Evolutionary conservation across 305 asterid genomes (phyloP), one percentile per base, ranked within the genome.

Genomic region (Solanum aculeatissimum): DNA sequence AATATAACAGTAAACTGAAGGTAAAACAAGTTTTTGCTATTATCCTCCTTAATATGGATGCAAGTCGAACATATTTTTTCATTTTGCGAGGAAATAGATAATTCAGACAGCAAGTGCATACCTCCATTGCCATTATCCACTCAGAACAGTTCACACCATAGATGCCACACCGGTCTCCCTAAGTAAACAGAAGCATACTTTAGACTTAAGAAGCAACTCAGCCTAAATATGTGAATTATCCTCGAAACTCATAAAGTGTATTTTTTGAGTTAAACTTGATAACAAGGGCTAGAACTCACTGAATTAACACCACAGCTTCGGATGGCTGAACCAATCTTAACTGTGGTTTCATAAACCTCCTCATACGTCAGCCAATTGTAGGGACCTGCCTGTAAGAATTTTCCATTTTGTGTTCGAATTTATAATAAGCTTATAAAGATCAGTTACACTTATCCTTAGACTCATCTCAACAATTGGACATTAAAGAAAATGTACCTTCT

Each of bases 101-200:
- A 86, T 85, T 0, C 16, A n/a, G 21, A 83, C 18, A 27, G 14
- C 19, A 45, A 47, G 6, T 42, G 83, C 14, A 71, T 83, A 94
- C 98, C 99, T 96, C 95, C 99, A 96, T 94, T 70, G 97, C 90
- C 81, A 94, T 92, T 71, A 96, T 92, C 99, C 98, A 96, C 88
- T 96, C 97, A 1, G 98, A 97, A 69, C 91, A 89, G 85, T 96
- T 96, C 55, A 93, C 90, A 83, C 98, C 99, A 85, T 95, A 96
- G 80, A 95, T 96, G 84, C 98, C 99, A 81, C 99, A 96, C 57
- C 87, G 89, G 71, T 91, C 97, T 25, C 98, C 99, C 99, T 96
- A 79, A 11, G 85, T n/a, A 68, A 71, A 49, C 69, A 83, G 18
- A 54, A 80, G 49, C 70, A 77, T 51, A 11, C 47, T 75, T 57